These are phyloP conservation scores for Neurospora sp. DNA, from an alignment of 495 filamentous ascomycete genomes.

Conservation along the genomic window DNA sequence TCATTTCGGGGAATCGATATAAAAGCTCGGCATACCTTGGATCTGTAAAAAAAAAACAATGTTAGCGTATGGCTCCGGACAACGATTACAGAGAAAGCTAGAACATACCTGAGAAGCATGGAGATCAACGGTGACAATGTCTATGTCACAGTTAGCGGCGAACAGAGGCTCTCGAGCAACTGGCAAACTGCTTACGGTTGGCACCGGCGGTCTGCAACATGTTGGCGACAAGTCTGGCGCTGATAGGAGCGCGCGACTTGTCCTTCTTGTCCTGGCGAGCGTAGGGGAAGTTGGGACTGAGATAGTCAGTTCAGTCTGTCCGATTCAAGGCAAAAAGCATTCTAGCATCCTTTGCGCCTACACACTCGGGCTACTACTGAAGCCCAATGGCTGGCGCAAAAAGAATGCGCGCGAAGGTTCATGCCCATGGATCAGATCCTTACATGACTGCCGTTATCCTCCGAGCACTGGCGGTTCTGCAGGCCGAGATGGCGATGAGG, in stretches of 20 bases:
- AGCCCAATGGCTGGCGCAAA: neutral
- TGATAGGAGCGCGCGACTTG: slow-evolving; percentile 74
- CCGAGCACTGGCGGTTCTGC: slow-evolving; percentile 64
- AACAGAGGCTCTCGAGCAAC: slow-evolving; percentile 20
- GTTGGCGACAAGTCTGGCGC: slow-evolving; percentile 90
- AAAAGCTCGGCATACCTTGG: slow-evolving; percentile 7
- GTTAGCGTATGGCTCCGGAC: neutral
- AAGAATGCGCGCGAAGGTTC: neutral
- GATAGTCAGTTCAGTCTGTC: slow-evolving; percentile 72
- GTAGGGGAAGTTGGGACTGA: slow-evolving; percentile 95
- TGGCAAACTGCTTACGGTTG: slow-evolving; percentile 42
- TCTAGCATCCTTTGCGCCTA: neutral
- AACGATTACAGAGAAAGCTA: neutral
- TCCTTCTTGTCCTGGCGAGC: slow-evolving; percentile 99
- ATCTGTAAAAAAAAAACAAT: slow-evolving; percentile 1
- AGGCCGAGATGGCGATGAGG: slow-evolving; percentile 97
- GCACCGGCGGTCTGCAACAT: slow-evolving; percentile 94
- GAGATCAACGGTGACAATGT: slow-evolving; percentile 84
- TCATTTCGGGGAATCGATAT: neutral
- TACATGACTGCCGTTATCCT: slow-evolving; percentile 29
- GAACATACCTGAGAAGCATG: slow-evolving; percentile 54
- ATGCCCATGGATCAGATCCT: slow-evolving; percentile 1
- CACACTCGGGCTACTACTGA: neutral
- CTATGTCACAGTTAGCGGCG: slow-evolving; percentile 51
- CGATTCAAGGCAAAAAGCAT: slow-evolving; percentile 35